Evolutionary conservation across 805 yeast genomes (phyloP).

Genomic region (Zygoascus ofunaensis): DNA sequence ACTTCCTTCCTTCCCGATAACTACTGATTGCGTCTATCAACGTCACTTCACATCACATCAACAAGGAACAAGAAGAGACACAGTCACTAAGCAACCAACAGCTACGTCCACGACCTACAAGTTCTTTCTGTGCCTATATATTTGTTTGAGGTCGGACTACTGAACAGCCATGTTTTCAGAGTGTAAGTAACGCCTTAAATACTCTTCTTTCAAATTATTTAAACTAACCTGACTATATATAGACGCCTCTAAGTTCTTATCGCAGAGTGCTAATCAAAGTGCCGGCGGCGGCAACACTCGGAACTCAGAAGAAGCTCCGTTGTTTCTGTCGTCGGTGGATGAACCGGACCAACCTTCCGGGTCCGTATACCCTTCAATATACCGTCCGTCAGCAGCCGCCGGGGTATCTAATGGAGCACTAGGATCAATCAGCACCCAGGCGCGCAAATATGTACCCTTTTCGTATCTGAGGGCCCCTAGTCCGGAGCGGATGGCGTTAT

Average conservation of each 20-base stretch:
- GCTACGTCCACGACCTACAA: too few relatives aligned
- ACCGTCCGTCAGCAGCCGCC: not conserved
- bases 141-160: too few relatives aligned
- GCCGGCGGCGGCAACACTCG: not conserved
- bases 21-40: too few relatives aligned
- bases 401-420: not conserved
- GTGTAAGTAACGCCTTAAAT: constrained; percentile 13
- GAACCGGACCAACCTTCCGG: constrained; percentile 11
- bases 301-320: constrained; percentile 20
- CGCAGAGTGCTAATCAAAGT: constrained; percentile 22
- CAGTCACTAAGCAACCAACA: too few relatives aligned
- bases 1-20: too few relatives aligned
- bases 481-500: not conserved
- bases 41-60: too few relatives aligned
- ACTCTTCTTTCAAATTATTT: too few relatives aligned
- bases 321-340: constrained; percentile 22
- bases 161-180: constrained; percentile 22
- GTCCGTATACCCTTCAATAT: not conserved
- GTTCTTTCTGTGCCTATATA: too few relatives aligned
- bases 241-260: constrained; percentile 31
- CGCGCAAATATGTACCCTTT: not conserved
- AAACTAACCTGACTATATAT: not conserved
- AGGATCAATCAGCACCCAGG: not conserved
- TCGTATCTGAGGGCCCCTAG: not conserved
- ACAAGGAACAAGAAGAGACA: too few relatives aligned